Evolutionary conservation across 2,329 filamentous ascomycete genomes (phyloP).

Genomic region (Catunica adiposa): DNA sequence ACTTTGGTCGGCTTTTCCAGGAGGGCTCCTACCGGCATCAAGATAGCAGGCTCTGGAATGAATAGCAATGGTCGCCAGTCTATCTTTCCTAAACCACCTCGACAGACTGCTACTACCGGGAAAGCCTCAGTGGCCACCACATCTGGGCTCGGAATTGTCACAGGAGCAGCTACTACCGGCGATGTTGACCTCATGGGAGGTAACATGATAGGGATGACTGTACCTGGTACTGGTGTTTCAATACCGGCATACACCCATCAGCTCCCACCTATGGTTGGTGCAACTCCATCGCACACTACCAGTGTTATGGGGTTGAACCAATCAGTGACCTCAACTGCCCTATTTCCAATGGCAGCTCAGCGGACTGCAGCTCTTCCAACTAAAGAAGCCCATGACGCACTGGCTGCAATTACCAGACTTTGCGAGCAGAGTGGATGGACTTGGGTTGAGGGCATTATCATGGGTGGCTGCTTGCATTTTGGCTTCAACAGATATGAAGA

Average conservation of each 20-base stretch:
- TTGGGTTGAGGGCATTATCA: constrained; percentile 85
- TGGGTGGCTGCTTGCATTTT: constrained; percentile 84
- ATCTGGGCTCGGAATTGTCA: too few species aligned
- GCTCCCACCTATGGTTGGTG: not conserved
- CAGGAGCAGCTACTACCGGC: too few species aligned
- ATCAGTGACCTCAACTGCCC: not conserved
- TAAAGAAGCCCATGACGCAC: constrained; percentile 40
- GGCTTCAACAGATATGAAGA: constrained; percentile 71
- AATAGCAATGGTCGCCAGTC: not conserved
- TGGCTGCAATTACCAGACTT: constrained; percentile 55
- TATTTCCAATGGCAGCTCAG: not conserved
- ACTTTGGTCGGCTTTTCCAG: not conserved
- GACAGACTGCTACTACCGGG: not conserved
- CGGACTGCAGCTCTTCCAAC: not conserved
- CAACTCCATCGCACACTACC: not conserved
- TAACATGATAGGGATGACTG: too few species aligned
- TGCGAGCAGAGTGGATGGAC: constrained; percentile 69
- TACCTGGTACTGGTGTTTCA: not conserved
- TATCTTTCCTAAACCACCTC: constrained; percentile 10
- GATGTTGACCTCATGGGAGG: too few species aligned
- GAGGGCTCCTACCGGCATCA: not conserved
- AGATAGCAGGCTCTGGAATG: not conserved
- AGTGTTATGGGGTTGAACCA: not conserved
- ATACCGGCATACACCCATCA: not conserved
- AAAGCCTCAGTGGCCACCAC: not conserved